These are phyloP conservation scores for Sporothrix protearum DNA, from an alignment of 2,329 filamentous ascomycete species.

Conservation along the genomic window DNA sequence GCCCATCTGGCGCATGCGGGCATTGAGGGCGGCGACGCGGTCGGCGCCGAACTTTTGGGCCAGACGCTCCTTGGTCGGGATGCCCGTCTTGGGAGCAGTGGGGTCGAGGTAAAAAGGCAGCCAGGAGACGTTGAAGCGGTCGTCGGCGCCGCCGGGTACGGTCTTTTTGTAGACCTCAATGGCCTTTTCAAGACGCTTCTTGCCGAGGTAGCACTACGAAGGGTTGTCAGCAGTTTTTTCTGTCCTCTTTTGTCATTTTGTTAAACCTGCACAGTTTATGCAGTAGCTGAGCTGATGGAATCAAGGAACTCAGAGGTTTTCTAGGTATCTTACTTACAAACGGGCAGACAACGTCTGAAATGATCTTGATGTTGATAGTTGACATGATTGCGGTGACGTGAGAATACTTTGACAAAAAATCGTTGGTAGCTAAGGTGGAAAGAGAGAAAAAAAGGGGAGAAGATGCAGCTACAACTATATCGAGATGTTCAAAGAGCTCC, in stretches of 20 bases:
- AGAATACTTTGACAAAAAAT: background rate
- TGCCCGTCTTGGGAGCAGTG: conserved; percentile 46
- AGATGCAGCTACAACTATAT: background rate
- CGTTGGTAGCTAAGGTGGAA: background rate
- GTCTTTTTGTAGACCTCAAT: conserved; percentile 63
- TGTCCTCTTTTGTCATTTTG: no score
- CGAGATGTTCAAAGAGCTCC: background rate
- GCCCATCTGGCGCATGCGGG: conserved; percentile 53
- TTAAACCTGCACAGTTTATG: background rate
- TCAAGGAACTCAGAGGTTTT: background rate
- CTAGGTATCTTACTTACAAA: conserved; percentile 40
- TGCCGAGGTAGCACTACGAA: conserved; percentile 69
- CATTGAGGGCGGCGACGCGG: conserved; percentile 37
- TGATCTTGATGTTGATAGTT: conserved; percentile 70
- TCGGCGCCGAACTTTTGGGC: conserved; percentile 63
- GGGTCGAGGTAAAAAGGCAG: conserved; percentile 79
- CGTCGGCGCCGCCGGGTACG: conserved; percentile 54
- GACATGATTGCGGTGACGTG: conserved; percentile 51
- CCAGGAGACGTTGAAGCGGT: conserved; percentile 73
- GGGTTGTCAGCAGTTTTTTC: conserved; percentile 30
- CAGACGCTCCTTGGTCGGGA: conserved; percentile 52
- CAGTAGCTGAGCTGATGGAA: background rate
- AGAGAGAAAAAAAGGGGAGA: background rate
- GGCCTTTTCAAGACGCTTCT: conserved; percentile 68
- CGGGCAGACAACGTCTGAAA: conserved; percentile 79